These are phyloP conservation scores for Collybia sp. DNA, from an alignment of 768 basidiomycete species.

Conservation along the genomic window DNA sequence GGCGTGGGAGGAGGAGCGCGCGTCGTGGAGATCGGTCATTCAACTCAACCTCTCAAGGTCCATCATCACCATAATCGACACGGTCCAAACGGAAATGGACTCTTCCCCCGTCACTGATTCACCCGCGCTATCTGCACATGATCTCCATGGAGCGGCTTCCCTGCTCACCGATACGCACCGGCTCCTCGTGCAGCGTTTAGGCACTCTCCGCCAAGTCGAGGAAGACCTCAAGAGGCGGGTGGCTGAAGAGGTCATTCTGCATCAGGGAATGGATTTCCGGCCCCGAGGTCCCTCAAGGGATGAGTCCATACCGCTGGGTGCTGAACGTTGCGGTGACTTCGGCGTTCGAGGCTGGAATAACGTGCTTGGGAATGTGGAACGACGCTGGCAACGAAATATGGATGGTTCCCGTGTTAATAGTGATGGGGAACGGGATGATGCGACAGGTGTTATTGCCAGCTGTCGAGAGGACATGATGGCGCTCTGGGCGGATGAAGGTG, in stretches of 20 bases:
- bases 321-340: slow-evolving; percentile 14
- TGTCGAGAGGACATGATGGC: slow-evolving; percentile 47
- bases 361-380: slow-evolving; percentile 8
- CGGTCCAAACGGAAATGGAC: too few relatives aligned
- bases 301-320: slow-evolving; percentile 1
- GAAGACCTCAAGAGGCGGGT: slow-evolving; percentile 32
- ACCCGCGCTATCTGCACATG: too few relatives aligned
- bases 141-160: too few relatives aligned
- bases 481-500: slow-evolving; percentile 51
- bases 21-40: too few relatives aligned
- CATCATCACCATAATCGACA: too few relatives aligned
- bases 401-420: background rate
- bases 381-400: background rate
- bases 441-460: slow-evolving; percentile 47
- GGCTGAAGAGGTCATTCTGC: slow-evolving; percentile 23
- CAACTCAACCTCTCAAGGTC: too few relatives aligned
- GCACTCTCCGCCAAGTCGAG: slow-evolving; percentile 35
- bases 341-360: slow-evolving; percentile 18
- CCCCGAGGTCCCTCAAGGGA: too few relatives aligned
- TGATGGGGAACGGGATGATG: slow-evolving; percentile 17
- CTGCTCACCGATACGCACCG: slow-evolving; percentile 26
- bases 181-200: slow-evolving; percentile 29
- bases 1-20: too few relatives aligned
- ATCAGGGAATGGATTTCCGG: too few relatives aligned
- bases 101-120: too few relatives aligned